Evolutionary conservation across 768 basidiomycete species (phyloP).

Genomic region (Rubroboletus satanas): DNA sequence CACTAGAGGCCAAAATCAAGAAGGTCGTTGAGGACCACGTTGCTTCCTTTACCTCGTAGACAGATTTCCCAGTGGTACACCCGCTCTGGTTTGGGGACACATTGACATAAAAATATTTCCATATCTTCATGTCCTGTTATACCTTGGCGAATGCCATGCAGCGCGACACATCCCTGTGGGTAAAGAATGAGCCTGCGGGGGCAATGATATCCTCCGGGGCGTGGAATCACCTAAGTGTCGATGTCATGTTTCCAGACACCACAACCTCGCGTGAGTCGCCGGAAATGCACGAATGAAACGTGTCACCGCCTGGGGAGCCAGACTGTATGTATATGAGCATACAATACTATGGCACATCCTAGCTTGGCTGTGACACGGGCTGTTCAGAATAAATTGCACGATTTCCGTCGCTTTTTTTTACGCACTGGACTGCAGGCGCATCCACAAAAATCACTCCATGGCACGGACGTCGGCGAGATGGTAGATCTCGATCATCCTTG

Average conservation of each 20-base stretch:
- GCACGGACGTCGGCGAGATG: too few species aligned
- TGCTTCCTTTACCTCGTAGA: conserved; percentile 67
- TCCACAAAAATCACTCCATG: too few species aligned
- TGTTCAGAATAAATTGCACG: too few species aligned
- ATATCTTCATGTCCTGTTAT: conserved; percentile 19
- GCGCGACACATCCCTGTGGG: conserved; percentile 4
- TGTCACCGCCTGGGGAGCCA: too few species aligned
- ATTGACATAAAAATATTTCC: conserved; percentile 19
- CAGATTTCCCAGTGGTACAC: conserved; percentile 11
- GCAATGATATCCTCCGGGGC: not conserved
- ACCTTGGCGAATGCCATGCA: conserved; percentile 30
- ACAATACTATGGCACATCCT: too few species aligned
- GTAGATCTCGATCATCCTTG: not conserved
- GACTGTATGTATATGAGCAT: too few species aligned
- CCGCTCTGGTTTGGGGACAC: conserved; percentile 13
- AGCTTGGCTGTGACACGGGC: too few species aligned
- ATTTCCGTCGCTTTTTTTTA: too few species aligned
- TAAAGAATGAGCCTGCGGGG: not conserved
- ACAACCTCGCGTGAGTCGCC: too few species aligned
- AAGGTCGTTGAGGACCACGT: conserved; percentile 90
- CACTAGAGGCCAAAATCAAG: conserved; percentile 93
- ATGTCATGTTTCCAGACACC: too few species aligned
- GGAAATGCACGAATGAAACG: too few species aligned
- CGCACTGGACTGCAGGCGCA: not conserved
- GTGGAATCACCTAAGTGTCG: too few species aligned